phyloP scores from a whole-genome alignment of 2,329 filamentous ascomycete genomes.

The Beauveria sp. region DNA sequence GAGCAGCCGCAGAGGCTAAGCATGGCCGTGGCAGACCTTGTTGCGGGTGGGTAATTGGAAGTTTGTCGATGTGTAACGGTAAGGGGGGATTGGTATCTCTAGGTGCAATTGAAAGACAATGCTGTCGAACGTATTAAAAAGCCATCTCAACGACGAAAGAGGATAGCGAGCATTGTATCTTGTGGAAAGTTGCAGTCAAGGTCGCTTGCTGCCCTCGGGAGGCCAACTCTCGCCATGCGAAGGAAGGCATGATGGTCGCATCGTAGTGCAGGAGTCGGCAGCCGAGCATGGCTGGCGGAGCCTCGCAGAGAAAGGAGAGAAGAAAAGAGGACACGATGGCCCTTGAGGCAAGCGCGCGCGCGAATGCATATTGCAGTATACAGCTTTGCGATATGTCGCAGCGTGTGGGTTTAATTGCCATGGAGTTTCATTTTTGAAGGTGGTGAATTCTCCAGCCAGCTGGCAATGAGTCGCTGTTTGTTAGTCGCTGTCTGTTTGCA shows the following conservation, averaged over 20 bases:
- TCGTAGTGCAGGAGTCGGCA: not conserved
- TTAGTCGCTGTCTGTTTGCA: too few species aligned
- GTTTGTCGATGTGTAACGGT: not conserved
- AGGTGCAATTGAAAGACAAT: constrained; percentile 1
- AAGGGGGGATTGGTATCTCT: not conserved
- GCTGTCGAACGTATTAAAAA: not conserved
- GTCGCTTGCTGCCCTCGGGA: not conserved
- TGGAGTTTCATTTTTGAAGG: too few species aligned
- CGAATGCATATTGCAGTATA: not conserved
- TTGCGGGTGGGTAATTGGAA: not conserved
- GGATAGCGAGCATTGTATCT: not conserved
- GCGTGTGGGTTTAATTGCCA: too few species aligned
- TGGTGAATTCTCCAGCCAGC: not conserved
- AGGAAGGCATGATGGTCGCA: not conserved
- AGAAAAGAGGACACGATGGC: not conserved
- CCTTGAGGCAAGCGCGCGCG: not conserved
- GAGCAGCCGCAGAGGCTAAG: constrained; percentile 4
- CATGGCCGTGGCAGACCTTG: not conserved
- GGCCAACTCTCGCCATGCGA: not conserved
- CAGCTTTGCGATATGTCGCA: too few species aligned
- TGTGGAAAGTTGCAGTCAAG: not conserved
- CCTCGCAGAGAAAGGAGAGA: not conserved
- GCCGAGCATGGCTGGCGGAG: not conserved
- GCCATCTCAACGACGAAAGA: not conserved
- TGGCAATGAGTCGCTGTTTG: not conserved